Percentiles rank a stretch among this genome's conserved stretches.
Evolutionary conservation across 176 grass and related monocot species (phyloP).

Genomic region (Zoysia pacifica): DNA sequence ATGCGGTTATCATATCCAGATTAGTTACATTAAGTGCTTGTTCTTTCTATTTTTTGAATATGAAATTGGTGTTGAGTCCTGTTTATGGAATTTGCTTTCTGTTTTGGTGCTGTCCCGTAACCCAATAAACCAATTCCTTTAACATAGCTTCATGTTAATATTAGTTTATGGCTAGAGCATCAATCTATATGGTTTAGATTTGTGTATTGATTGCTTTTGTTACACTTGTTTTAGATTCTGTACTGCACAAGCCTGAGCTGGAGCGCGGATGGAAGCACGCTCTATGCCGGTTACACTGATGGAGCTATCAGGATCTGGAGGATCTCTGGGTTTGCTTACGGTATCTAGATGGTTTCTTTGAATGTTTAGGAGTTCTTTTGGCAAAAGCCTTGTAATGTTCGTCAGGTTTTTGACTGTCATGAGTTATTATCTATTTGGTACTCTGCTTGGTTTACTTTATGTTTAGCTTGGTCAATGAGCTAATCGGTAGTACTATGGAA

Average conservation of each 20-base stretch:
- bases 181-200: not conserved
- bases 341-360: not conserved
- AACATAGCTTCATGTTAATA: not conserved
- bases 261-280: constrained; percentile 18
- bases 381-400: constrained; percentile 21
- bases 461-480: constrained; percentile 40
- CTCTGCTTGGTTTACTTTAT: constrained; percentile 32
- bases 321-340: constrained; percentile 36
- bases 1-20: not conserved
- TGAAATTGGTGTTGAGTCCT: not conserved
- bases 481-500: constrained; percentile 21
- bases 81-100: not conserved
- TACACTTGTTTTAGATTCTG: constrained; percentile 38
- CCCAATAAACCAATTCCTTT: not conserved
- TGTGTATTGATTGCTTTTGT: not conserved
- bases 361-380: constrained; percentile 27
- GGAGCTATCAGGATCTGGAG: constrained; percentile 66
- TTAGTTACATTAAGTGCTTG: not conserved
- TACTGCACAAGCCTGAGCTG: constrained; percentile 77
- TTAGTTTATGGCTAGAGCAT: not conserved
- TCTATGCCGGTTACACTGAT: constrained; percentile 47
- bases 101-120: not conserved
- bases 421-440: constrained; percentile 33
- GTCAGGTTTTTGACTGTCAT: constrained; percentile 40
- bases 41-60: not conserved